Conservation (phyloP, 495 filamentous ascomycete species). For the Hyaloscypha bicolor region DNA sequence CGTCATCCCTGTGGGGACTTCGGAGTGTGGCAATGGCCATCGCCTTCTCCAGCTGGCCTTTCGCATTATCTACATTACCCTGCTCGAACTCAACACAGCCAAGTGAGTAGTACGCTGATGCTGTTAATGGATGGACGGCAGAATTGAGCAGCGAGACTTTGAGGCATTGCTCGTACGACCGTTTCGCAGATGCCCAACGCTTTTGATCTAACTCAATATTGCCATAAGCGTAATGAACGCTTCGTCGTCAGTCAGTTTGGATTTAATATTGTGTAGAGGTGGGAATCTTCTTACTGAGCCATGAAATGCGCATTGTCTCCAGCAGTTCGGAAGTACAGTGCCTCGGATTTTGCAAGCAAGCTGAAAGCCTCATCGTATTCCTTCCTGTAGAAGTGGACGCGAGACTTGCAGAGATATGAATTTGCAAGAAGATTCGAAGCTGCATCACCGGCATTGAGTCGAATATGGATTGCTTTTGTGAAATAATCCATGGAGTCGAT, state of each 20-base stretch:
- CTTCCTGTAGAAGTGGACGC: constrained; percentile 18
- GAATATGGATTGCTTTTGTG: constrained; percentile 19
- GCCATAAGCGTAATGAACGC: constrained; percentile 22
- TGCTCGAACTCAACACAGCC: constrained; percentile 12
- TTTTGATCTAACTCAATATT: constrained; percentile 10
- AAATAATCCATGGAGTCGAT: constrained; percentile 20
- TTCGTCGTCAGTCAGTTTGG: background rate
- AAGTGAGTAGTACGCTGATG: constrained; percentile 23
- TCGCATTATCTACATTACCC: constrained; percentile 11
- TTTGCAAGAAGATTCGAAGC: constrained; percentile 22
- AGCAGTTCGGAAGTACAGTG: constrained; percentile 20
- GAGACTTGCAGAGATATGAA: constrained; percentile 23
- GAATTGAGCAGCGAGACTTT: constrained; percentile 7
- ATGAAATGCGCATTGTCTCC: constrained; percentile 24
- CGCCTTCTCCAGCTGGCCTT: constrained; percentile 22
- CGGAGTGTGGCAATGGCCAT: constrained; percentile 26
- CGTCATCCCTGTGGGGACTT: constrained; percentile 23
- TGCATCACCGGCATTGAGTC: constrained; percentile 16
- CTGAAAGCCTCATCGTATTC: constrained; percentile 19
- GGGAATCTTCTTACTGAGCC: constrained; percentile 17
- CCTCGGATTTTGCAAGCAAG: constrained; percentile 20
- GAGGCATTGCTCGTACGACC: constrained; percentile 10
- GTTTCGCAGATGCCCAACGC: constrained; percentile 1
- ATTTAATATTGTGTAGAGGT: background rate
- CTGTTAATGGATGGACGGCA: constrained; percentile 20